Conservation (phyloP, 148 eudicot genomes). For the Vaccinium vitisidaea region DNA sequence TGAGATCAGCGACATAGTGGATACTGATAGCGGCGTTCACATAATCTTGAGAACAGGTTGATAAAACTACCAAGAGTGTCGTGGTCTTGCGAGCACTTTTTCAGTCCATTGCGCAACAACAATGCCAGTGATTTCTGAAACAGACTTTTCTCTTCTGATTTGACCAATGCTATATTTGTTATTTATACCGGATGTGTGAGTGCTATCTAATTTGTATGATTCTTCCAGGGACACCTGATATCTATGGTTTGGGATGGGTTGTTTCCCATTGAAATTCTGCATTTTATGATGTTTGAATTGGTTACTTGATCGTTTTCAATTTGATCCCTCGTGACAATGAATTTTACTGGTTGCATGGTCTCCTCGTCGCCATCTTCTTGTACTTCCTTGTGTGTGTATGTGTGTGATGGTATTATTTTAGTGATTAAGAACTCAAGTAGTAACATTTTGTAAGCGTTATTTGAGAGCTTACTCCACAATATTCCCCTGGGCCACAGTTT, state of each 20-base stretch:
- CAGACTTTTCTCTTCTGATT: conserved; percentile 6
- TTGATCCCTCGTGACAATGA: background rate
- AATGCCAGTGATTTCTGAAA: conserved; percentile 4
- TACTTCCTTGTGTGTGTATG: too few species aligned
- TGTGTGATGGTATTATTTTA: too few species aligned
- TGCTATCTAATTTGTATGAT: background rate
- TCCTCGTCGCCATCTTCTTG: background rate
- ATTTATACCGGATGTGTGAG: background rate
- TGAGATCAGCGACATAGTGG: conserved; percentile 85
- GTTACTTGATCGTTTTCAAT: background rate
- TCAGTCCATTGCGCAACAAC: background rate
- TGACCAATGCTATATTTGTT: background rate
- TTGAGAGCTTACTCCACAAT: too few species aligned
- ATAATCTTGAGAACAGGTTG: conserved; percentile 80
- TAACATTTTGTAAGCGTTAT: too few species aligned
- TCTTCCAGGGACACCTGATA: background rate
- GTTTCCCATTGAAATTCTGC: background rate
- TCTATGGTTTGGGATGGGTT: background rate
- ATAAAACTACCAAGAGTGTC: conserved; percentile 11
- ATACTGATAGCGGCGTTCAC: conserved; percentile 94
- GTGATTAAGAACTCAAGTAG: too few species aligned
- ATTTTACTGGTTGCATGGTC: background rate
- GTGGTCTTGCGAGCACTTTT: background rate
- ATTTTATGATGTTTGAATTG: background rate
- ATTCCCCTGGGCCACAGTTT: too few species aligned